Evolutionary conservation across 2,329 filamentous ascomycete genomes (phyloP).

Genomic region (Blumeria hordei): DNA sequence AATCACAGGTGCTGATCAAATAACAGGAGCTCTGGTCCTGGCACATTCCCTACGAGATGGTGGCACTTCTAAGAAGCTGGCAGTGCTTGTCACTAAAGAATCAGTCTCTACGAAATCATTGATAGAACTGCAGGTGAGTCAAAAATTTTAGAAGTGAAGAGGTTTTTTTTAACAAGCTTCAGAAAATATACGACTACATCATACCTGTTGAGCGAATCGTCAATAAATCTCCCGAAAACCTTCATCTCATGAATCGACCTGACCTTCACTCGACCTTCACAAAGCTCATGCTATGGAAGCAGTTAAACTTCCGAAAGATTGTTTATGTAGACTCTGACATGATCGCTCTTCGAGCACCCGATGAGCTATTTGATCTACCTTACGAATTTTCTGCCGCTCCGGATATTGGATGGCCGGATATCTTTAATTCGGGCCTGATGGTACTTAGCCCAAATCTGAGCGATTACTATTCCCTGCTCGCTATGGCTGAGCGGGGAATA

Average conservation of each 20-base stretch:
- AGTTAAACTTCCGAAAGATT: conserved; percentile 71
- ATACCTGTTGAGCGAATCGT: conserved; percentile 62
- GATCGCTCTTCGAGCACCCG: conserved; percentile 70
- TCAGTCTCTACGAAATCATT: conserved; percentile 53
- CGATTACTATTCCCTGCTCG: conserved; percentile 65
- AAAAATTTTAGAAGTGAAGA: background rate
- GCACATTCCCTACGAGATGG: conserved; percentile 86
- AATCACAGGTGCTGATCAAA: conserved; percentile 6
- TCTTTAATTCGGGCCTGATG: conserved; percentile 97
- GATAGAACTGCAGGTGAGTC: conserved; percentile 47
- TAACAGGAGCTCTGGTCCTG: conserved; percentile 65
- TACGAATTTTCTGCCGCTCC: conserved; percentile 49
- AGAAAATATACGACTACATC: conserved; percentile 72
- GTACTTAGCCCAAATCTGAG: conserved; percentile 65
- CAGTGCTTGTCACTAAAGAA: conserved; percentile 61
- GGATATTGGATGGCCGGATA: conserved; percentile 93
- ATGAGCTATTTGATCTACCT: conserved; percentile 60
- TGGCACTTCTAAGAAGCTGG: conserved; percentile 65
- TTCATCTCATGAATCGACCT: conserved; percentile 73
- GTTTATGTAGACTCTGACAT: conserved; percentile 91
- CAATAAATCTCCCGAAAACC: conserved; percentile 55
- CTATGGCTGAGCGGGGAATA: conserved; percentile 63
- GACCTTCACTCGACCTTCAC: conserved; percentile 88
- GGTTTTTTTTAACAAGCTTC: conserved; percentile 5
- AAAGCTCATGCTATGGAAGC: conserved; percentile 86